Evolutionary conservation across 805 yeast genomes (phyloP).

Genomic region (Blastobotrys chiropterorum): DNA sequence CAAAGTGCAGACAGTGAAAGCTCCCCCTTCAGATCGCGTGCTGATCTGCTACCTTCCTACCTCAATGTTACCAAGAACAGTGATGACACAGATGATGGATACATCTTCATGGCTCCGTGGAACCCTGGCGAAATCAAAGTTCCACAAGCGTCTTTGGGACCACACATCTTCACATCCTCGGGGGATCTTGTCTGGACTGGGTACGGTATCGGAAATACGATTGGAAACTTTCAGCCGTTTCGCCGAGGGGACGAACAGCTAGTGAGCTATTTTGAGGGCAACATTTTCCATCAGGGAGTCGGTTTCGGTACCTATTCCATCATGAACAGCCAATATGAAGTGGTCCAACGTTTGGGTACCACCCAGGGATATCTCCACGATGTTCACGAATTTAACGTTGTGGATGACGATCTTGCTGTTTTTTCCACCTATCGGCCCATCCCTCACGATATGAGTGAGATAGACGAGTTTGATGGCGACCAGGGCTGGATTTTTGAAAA

Average conservation of each 20-base stretch:
- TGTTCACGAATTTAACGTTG: conserved; percentile 4
- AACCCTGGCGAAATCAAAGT: not conserved
- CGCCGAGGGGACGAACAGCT: not conserved
- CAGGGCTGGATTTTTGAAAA: conserved; percentile 5
- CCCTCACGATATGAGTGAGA: conserved; percentile 2
- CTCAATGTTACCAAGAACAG: not conserved
- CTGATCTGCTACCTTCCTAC: not conserved
- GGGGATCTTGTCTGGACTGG: conserved; percentile 1
- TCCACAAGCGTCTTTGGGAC: not conserved
- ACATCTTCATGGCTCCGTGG: conserved; percentile 3
- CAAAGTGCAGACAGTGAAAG: too few species aligned
- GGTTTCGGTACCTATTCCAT: conserved; percentile 1
- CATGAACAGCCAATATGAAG: not conserved
- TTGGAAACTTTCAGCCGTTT: conserved; percentile 1
- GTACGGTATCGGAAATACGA: not conserved
- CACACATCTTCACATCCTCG: not conserved
- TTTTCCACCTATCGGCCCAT: conserved; percentile 5
- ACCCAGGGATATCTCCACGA: conserved; percentile 2
- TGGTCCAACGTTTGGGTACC: not conserved
- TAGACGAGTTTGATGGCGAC: not conserved
- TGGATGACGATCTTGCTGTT: conserved; percentile 3
- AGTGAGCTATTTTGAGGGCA: not conserved
- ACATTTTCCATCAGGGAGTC: not conserved
- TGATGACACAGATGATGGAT: not conserved
- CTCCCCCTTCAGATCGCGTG: not conserved